Evolutionary conservation across 148 eudicot species (phyloP).

Genomic region (Silene conica): DNA sequence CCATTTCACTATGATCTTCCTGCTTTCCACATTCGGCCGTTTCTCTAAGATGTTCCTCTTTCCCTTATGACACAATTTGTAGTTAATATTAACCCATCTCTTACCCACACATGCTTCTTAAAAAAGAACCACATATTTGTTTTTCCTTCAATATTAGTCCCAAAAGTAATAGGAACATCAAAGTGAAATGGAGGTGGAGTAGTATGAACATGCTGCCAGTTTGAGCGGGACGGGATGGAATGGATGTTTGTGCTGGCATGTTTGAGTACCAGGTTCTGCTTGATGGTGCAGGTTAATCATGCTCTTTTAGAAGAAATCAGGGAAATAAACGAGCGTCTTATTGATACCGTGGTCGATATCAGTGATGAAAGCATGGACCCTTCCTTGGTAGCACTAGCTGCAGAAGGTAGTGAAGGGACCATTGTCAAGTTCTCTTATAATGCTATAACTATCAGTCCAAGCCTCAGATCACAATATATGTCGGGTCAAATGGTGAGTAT

Average conservation of each 20-base stretch:
- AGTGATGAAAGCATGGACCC: slow-evolving; percentile 61
- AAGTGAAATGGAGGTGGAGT: too few relatives aligned
- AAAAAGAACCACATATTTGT: too few relatives aligned
- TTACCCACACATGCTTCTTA: too few relatives aligned
- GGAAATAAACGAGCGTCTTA: slow-evolving; percentile 73
- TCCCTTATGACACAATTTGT: too few relatives aligned
- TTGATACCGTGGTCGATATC: slow-evolving; percentile 76
- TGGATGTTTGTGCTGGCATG: slow-evolving; percentile 1
- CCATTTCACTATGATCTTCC: too few relatives aligned
- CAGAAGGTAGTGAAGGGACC: slow-evolving; percentile 65
- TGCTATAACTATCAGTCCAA: slow-evolving; percentile 79
- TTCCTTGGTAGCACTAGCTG: slow-evolving; percentile 44
- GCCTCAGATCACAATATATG: slow-evolving; percentile 71
- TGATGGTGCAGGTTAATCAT: slow-evolving; percentile 58
- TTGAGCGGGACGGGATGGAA: neutral
- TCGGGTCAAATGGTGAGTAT: slow-evolving; percentile 81
- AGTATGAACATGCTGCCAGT: too few relatives aligned
- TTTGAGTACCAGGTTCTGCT: neutral
- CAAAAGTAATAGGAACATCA: slow-evolving; percentile 30
- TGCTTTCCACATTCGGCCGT: too few relatives aligned
- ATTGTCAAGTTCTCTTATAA: slow-evolving; percentile 68
- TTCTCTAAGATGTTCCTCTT: too few relatives aligned
- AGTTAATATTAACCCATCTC: too few relatives aligned
- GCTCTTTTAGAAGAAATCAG: slow-evolving; percentile 78
- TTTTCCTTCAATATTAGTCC: slow-evolving; percentile 67